phyloP scores from a whole-genome alignment of 2,329 filamentous ascomycete species.

The Sporothrix protearum region DNA sequence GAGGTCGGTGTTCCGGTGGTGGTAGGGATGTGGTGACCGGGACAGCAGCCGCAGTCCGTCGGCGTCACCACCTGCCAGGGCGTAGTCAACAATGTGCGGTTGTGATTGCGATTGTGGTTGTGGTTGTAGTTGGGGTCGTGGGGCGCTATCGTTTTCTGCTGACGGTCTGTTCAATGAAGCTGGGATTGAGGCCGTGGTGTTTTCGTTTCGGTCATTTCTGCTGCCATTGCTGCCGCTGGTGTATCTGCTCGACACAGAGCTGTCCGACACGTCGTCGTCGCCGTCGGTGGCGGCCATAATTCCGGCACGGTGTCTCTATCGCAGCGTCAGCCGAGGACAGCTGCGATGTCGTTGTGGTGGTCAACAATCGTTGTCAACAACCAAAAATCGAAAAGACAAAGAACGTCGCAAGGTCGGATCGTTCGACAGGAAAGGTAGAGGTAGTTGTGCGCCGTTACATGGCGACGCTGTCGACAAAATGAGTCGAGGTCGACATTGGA shows the following conservation, averaged over 20 bases:
- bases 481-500: not conserved
- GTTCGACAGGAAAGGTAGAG: not conserved
- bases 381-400: not conserved
- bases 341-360: not conserved
- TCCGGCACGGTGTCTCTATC: not conserved
- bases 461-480: not conserved
- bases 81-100: not conserved
- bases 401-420: not conserved
- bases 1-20: slow-evolving; percentile 55
- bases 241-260: not conserved
- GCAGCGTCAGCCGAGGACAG: not conserved
- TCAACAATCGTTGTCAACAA: not conserved
- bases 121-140: not conserved
- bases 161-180: not conserved
- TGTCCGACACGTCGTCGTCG: slow-evolving; percentile 2
- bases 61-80: not conserved
- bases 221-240: not conserved
- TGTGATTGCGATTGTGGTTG: not conserved
- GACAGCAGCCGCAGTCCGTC: slow-evolving; percentile 47
- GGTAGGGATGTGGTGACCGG: slow-evolving; percentile 66
- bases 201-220: not conserved
- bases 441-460: slow-evolving; percentile 2
- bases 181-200: not conserved
- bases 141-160: not conserved
- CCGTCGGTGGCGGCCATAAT: not conserved